Percentiles rank a stretch among this genome's conserved stretches.
Conservation (phyloP, 352 stramenopile genomes). For the Phytopythium aichiense region DNA sequence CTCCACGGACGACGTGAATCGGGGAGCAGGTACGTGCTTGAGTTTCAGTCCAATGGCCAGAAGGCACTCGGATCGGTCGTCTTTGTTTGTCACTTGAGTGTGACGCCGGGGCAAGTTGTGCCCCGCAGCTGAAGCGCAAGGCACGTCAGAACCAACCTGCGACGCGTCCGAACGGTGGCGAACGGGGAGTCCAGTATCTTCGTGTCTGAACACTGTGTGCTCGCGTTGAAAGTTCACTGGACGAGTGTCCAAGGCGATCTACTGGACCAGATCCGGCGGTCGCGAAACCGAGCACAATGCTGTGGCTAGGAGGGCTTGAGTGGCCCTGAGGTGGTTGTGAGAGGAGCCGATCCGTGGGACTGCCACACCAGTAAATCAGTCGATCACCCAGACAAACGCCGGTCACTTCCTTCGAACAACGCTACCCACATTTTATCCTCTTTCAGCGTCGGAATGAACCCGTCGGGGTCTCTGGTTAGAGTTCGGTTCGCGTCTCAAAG, state of each 20-base stretch:
- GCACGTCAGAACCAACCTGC: background rate
- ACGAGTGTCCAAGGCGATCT: background rate
- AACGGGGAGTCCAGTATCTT: background rate
- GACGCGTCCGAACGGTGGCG: background rate
- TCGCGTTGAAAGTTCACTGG: background rate
- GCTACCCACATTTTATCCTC: background rate
- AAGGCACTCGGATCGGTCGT: background rate
- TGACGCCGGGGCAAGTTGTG: background rate
- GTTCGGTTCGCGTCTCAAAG: background rate
- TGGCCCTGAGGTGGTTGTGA: background rate
- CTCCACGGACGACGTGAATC: background rate
- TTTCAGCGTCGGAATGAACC: background rate
- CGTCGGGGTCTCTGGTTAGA: background rate
- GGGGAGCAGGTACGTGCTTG: background rate
- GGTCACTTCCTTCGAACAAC: background rate
- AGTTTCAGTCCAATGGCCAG: background rate
- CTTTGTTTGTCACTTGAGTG: background rate
- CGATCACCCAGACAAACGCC: background rate
- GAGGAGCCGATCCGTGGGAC: background rate
- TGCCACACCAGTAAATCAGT: background rate
- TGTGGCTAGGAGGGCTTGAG: background rate
- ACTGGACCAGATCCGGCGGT: conserved; percentile 2
- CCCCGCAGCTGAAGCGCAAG: background rate
- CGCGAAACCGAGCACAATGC: background rate
- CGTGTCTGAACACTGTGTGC: background rate